Base-by-base conservation (phyloP, 2,329 filamentous ascomycete genomes). In the Xylariaceae sp. region DNA sequence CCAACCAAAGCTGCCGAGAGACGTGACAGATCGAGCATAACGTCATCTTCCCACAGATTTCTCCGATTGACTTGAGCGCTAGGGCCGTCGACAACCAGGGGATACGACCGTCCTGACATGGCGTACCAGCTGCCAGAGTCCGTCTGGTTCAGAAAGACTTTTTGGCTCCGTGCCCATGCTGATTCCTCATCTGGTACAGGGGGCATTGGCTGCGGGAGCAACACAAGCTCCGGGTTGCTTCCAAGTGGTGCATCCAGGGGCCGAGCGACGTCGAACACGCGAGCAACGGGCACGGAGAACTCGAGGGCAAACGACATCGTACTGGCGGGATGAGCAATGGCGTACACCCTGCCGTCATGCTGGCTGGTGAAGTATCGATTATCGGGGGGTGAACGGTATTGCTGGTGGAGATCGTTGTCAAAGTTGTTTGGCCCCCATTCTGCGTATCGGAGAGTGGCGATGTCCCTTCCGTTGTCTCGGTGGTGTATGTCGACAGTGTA, bases 351-450 rank as follows among this genome's bases (percentile, higher is more conserved):
- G 48, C 94, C 94, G 67, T 97, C 90, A 68, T 92, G 89, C 67
- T 87, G 86, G 65, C 88, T 90, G 66, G 93, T 93, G 54, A 97
- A 88, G 74, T 97, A 97, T 62, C 88, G 89, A 66, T 89, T 87
- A 72, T 97, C 92, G 71, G 92, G 87, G 0, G 92, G 91, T 9
- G 80, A 76, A 11, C 82, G 83, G 70, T 97, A 94, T 70, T 97
- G 91, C 53, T 84, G 84, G 68, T 91, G 87, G 5, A 99, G 84
- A 71, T 99, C 94, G 64, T 84, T 84, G 73, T 99, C 93, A 62
- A 87, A 89, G 60, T 88, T 95, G 74, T 99, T 99, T 11, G 92
- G 90, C 0, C 86, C 87, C 94, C 94, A 99, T 73, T 99, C 94
- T 9, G 91, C 89, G 71, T 95, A 99, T 65, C 86, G 92, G 66